Evolutionary conservation across 768 basidiomycete species (phyloP).

Genomic region (Rhizopogon salebrosus): DNA sequence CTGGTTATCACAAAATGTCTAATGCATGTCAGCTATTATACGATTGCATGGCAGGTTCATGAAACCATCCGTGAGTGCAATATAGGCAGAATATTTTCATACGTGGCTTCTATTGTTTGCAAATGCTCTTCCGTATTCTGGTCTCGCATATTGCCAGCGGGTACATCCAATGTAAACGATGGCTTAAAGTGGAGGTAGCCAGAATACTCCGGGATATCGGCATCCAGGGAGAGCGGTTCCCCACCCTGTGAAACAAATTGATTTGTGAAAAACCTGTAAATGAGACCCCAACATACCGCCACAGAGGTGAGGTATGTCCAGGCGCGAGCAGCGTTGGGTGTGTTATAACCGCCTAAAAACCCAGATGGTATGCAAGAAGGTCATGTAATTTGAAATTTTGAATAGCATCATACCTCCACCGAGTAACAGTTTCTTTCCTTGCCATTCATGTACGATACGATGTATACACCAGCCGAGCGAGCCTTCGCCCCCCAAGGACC

Average conservation of each 20-base stretch:
- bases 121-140: conserved; percentile 63
- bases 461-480: conserved; percentile 67
- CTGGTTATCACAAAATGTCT: too few relatives aligned
- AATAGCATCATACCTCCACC: conserved; percentile 55
- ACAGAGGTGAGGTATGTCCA: conserved; percentile 82
- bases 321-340: conserved; percentile 78
- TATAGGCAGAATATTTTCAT: conserved; percentile 25
- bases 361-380: conserved; percentile 10
- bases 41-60: not conserved
- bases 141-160: conserved; percentile 68
- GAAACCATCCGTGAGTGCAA: conserved; percentile 8
- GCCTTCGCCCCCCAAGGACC: conserved; percentile 54
- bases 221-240: conserved; percentile 49
- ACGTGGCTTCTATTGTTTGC: conserved; percentile 35
- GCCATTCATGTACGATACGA: conserved; percentile 48
- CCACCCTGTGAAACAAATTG: conserved; percentile 38
- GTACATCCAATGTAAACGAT: conserved; percentile 76
- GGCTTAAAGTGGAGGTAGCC: conserved; percentile 73
- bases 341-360: conserved; percentile 74
- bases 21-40: not conserved
- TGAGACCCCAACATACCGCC: conserved; percentile 42
- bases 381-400: not conserved
- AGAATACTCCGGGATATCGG: conserved; percentile 70
- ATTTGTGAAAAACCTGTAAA: not conserved
- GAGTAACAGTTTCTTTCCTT: conserved; percentile 60